phyloP scores from a whole-genome alignment of 257 asterid genomes.

The Anisodus acutangulus region DNA sequence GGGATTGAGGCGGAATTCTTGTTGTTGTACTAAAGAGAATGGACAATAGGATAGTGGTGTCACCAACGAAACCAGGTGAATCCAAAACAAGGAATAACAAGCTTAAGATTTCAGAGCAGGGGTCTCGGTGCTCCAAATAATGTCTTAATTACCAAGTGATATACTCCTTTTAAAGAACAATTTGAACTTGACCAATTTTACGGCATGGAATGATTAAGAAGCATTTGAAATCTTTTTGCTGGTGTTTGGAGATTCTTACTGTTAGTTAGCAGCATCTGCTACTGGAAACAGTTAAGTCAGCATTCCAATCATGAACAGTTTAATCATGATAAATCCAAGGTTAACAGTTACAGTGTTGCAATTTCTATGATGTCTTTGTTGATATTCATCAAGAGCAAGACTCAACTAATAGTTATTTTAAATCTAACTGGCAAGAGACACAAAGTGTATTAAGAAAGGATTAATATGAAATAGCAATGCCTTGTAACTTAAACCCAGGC shows the following conservation, averaged over 20 bases:
- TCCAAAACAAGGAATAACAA: not conserved
- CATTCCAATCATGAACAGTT: not conserved
- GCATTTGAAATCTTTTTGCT: not conserved
- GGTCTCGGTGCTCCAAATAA: not conserved
- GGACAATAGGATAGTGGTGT: not conserved
- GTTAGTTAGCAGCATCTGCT: slow-evolving; percentile 6
- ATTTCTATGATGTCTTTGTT: not conserved
- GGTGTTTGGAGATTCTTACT: not conserved
- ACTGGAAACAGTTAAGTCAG: not conserved
- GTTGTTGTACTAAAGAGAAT: no score
- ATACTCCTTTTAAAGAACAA: not conserved
- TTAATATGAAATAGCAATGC: not conserved
- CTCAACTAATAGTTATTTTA: not conserved
- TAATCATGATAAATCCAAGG: not conserved
- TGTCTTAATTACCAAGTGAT: not conserved
- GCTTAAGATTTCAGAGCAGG: not conserved
- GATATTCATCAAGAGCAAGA: not conserved
- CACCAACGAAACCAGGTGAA: not conserved
- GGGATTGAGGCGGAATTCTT: not conserved
- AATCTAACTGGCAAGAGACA: not conserved
- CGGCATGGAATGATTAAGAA: not conserved
- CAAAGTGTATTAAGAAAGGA: not conserved
- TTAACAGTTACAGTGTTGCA: not conserved
- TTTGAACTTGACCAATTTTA: not conserved
- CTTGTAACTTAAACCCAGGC: not conserved